A percentile compares a stretch with the other conserved stretches of the same genome.
Conservation (phyloP, 805 yeast species). For the Lipomyces yamanashiensis region DNA sequence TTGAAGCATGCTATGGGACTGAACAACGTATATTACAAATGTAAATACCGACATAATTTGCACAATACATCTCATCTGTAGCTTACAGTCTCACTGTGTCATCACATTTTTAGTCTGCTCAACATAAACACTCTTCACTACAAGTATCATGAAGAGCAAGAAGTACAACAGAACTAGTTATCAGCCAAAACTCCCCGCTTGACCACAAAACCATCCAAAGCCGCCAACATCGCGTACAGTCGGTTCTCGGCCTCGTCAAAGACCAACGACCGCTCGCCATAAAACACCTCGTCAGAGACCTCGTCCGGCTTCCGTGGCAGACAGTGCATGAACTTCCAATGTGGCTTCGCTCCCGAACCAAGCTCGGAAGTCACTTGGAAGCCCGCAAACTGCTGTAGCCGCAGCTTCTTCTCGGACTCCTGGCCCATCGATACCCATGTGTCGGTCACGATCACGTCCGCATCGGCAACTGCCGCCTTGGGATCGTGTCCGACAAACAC, state of each 20-base stretch:
- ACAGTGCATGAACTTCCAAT: slow-evolving; percentile 97
- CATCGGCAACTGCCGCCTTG: slow-evolving; percentile 66
- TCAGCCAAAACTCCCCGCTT: slow-evolving; percentile 46
- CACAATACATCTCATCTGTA: no score
- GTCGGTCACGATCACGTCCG: slow-evolving; percentile 89
- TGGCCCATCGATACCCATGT: slow-evolving; percentile 99
- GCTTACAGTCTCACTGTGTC: no score
- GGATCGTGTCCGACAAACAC: slow-evolving; percentile 75
- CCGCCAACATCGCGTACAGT: slow-evolving; percentile 94
- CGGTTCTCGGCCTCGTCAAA: slow-evolving; percentile 97
- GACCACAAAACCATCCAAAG: slow-evolving; percentile 83
- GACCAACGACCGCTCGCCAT: slow-evolving; percentile 79
- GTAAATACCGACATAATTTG: no score
- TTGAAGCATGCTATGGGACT: no score
- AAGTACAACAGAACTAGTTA: not conserved
- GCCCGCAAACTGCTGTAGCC: slow-evolving; percentile 80
- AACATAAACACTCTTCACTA: no score
- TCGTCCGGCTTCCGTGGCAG: slow-evolving; percentile 95
- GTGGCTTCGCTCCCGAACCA: slow-evolving; percentile 59
- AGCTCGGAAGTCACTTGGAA: slow-evolving; percentile 75
- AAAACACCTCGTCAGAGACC: slow-evolving; percentile 91
- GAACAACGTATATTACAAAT: no score
- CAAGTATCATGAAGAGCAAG: no score
- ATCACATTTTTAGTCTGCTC: no score
- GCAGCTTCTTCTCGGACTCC: slow-evolving; percentile 73